Evolutionary conservation across 2,329 filamentous ascomycete species (phyloP).

Genomic region (Ophiostoma piceae): DNA sequence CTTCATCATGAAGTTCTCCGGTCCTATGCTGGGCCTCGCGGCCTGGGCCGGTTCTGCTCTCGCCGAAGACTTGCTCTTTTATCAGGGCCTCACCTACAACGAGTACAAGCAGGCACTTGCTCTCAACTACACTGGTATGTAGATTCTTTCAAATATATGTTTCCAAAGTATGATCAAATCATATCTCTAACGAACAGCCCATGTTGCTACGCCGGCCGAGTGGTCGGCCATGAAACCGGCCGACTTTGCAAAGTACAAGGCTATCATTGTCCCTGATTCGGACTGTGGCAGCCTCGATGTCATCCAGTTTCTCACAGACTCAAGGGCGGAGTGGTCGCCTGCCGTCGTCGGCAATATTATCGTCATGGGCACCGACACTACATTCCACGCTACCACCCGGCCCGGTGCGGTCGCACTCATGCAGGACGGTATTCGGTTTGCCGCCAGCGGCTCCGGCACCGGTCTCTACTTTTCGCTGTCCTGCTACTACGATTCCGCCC

Average conservation of each 20-base stretch:
- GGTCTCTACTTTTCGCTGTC: constrained; percentile 39
- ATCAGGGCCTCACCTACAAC: constrained; percentile 28
- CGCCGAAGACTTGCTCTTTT: constrained; percentile 30
- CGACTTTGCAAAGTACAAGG: constrained; percentile 43
- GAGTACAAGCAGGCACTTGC: constrained; percentile 29
- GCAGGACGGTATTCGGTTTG: constrained; percentile 35
- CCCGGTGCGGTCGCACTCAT: constrained; percentile 37
- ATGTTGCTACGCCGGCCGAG: constrained; percentile 23
- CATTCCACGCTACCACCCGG: constrained; percentile 32
- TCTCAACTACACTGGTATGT: constrained; percentile 27
- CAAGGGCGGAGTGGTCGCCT: constrained; percentile 38
- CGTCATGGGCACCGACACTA: constrained; percentile 39
- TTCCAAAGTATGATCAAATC: background rate
- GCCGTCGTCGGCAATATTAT: constrained; percentile 41
- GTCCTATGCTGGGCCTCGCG: background rate
- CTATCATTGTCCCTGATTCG: constrained; percentile 42
- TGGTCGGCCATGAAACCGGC: constrained; percentile 32
- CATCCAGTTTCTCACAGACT: constrained; percentile 38
- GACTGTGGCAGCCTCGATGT: constrained; percentile 32
- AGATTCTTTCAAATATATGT: background rate
- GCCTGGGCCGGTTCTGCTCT: constrained; percentile 23
- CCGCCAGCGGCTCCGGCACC: constrained; percentile 25
- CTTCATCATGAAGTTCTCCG: constrained; percentile 16
- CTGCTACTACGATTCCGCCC: constrained; percentile 37
- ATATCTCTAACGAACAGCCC: constrained; percentile 19